phyloP scores from a whole-genome alignment of 352 stramenopile genomes.

The Globisporangium paroecandrum region DNA sequence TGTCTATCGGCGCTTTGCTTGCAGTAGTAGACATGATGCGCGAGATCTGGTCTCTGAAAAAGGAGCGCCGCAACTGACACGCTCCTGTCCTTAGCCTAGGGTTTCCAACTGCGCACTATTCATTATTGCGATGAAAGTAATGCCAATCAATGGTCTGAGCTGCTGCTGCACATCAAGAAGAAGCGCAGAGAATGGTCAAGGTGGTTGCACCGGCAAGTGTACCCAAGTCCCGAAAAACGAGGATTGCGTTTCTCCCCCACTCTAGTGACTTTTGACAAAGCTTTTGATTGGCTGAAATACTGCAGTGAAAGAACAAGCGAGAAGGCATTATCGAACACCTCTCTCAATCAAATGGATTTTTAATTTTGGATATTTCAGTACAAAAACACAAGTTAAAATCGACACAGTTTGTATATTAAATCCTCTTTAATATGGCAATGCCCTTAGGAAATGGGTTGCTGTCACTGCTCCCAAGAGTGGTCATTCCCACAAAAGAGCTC shows the following conservation, averaged over 20 bases:
- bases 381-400: background rate
- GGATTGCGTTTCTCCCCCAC: background rate
- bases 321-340: background rate
- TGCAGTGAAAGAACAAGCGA: background rate
- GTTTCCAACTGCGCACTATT: background rate
- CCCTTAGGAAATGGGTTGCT: background rate
- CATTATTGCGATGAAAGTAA: background rate
- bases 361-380: background rate
- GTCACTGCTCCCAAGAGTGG: background rate
- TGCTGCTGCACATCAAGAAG: background rate
- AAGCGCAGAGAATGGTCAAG: background rate
- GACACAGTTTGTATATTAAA: background rate
- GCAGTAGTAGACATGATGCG: background rate
- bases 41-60: background rate
- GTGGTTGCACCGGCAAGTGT: background rate
- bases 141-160: no score
- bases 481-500: background rate
- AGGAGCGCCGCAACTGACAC: background rate
- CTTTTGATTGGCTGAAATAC: background rate
- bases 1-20: background rate
- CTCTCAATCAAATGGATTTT: background rate
- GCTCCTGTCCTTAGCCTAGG: background rate
- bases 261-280: background rate
- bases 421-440: background rate
- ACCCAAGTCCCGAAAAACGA: background rate